A percentile compares a stretch with the other conserved stretches of the same genome.
These are phyloP conservation scores for Selaginella tamariscina DNA, from an alignment of 75 land plant species.

Conservation along the genomic window DNA sequence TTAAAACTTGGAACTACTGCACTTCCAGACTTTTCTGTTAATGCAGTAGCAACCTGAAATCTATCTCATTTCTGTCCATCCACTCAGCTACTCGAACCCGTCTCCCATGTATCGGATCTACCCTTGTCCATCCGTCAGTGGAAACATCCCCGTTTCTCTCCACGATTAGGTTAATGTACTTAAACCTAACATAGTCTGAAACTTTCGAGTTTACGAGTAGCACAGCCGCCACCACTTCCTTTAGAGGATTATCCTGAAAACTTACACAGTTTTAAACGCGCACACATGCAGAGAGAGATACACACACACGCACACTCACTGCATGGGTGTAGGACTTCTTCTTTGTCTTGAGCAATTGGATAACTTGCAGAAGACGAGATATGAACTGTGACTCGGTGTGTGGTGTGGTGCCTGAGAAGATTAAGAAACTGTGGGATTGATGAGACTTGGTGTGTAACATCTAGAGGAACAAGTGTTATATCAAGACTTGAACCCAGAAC, in stretches of 20 bases:
- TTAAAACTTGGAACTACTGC: too few relatives aligned
- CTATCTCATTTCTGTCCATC: conserved; percentile 26
- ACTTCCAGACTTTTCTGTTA: too few relatives aligned
- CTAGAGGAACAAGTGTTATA: conserved; percentile 52
- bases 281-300: not conserved
- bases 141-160: conserved; percentile 13
- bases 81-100: conserved; percentile 7
- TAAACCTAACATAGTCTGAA: conserved; percentile 14
- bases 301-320: not conserved
- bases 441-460: conserved; percentile 18
- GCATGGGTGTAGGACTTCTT: conserved; percentile 19
- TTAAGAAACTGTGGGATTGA: conserved; percentile 23
- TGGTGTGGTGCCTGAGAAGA: conserved; percentile 11
- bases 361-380: conserved; percentile 29
- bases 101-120: conserved; percentile 2
- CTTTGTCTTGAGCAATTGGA: conserved; percentile 23
- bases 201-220: conserved; percentile 19
- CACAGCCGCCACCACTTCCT: conserved; percentile 58
- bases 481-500: conserved; percentile 40
- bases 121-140: conserved; percentile 14
- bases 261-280: too few relatives aligned
- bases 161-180: conserved; percentile 7
- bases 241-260: conserved; percentile 52
- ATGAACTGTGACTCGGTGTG: conserved; percentile 32
- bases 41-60: conserved; percentile 22